Evolutionary conservation across 192 early-diverging fungal species (phyloP).

Genomic region (Dissophora globulifera): DNA sequence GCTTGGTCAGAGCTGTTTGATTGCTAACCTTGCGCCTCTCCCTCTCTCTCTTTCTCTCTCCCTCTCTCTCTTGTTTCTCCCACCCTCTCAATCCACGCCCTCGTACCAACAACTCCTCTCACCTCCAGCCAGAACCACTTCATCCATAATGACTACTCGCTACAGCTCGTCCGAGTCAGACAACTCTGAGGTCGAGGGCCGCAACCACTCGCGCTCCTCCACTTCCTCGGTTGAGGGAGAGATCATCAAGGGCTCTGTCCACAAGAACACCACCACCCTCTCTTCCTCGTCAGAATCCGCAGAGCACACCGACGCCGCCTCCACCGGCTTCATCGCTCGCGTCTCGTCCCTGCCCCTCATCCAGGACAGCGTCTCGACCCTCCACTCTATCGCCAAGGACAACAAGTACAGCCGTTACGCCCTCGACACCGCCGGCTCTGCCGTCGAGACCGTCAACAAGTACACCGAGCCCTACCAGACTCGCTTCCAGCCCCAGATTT

Average conservation of each 20-base stretch:
- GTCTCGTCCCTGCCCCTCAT: slow-evolving; percentile 29
- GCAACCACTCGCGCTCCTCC: slow-evolving; percentile 60
- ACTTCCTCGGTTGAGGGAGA: too few relatives aligned
- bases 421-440: slow-evolving; percentile 30
- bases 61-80: too few relatives aligned
- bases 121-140: background rate
- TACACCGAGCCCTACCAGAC: slow-evolving; percentile 55
- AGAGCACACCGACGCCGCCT: background rate
- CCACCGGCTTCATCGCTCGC: slow-evolving; percentile 32
- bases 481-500: slow-evolving; percentile 63
- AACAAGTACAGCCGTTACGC: slow-evolving; percentile 46
- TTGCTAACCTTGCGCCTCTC: too few relatives aligned
- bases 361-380: slow-evolving; percentile 28
- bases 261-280: too few relatives aligned
- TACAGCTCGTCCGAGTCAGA: slow-evolving; percentile 43
- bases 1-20: too few relatives aligned
- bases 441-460: slow-evolving; percentile 28
- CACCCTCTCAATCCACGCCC: background rate
- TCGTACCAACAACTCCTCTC: background rate
- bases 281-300: background rate
- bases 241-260: too few relatives aligned
- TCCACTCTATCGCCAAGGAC: slow-evolving; percentile 54
- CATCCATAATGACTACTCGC: slow-evolving; percentile 48
- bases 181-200: slow-evolving; percentile 32
- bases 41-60: too few relatives aligned